phyloP scores from a whole-genome alignment of 768 basidiomycete genomes.

The Chalciporus sphaerocephalus region DNA sequence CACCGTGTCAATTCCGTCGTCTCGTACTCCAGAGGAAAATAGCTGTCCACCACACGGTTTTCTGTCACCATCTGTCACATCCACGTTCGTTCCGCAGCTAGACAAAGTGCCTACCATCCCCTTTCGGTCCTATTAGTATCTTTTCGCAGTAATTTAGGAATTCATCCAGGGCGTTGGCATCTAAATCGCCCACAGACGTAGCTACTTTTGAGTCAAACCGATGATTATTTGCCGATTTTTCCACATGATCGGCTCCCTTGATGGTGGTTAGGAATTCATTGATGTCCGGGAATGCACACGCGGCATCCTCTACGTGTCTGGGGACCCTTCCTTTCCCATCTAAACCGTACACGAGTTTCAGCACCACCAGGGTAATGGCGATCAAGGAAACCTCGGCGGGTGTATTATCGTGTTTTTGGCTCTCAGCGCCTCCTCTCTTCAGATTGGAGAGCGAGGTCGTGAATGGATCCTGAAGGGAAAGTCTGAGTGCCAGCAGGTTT shows the following conservation, averaged over 20 bases:
- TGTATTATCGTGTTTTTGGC: slow-evolving; percentile 57
- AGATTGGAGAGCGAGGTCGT: slow-evolving; percentile 38
- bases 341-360: slow-evolving; percentile 84
- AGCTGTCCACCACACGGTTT: slow-evolving; percentile 35
- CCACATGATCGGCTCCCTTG: slow-evolving; percentile 34
- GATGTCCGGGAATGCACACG: slow-evolving; percentile 51
- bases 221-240: slow-evolving; percentile 27
- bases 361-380: slow-evolving; percentile 57
- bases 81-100: slow-evolving; percentile 11
- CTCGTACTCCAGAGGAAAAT: slow-evolving; percentile 36
- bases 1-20: not conserved
- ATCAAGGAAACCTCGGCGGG: slow-evolving; percentile 65
- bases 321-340: slow-evolving; percentile 59
- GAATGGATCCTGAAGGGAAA: slow-evolving; percentile 55
- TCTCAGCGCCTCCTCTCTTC: slow-evolving; percentile 37
- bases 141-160: slow-evolving; percentile 65
- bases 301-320: slow-evolving; percentile 48
- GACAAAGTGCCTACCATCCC: slow-evolving; percentile 22
- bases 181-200: slow-evolving; percentile 51
- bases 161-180: slow-evolving; percentile 50
- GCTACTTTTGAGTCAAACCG: slow-evolving; percentile 42
- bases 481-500: slow-evolving; percentile 50
- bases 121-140: slow-evolving; percentile 39
- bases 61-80: slow-evolving; percentile 15
- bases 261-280: slow-evolving; percentile 47